Conservation (phyloP, 176 grass and related monocot genomes). For the Cenchrus fungigraminus region DNA sequence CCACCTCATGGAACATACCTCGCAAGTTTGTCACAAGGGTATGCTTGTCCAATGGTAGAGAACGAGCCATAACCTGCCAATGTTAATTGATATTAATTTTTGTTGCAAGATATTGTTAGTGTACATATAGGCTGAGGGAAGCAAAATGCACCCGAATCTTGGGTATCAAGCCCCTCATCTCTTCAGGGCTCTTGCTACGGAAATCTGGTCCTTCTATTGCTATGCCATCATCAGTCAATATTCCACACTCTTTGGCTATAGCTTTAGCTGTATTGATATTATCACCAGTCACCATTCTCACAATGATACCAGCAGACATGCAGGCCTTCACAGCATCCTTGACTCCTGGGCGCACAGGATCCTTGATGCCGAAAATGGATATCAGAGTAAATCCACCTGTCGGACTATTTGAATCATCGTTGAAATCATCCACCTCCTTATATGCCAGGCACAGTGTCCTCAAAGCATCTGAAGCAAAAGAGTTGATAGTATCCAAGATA, state of each 20-base stretch:
- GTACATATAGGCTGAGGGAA: conserved; percentile 17
- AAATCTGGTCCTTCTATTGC: conserved; percentile 94
- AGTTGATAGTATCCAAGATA: conserved; percentile 66
- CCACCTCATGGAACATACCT: conserved; percentile 79
- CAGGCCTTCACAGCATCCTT: conserved; percentile 86
- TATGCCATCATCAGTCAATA: conserved; percentile 76
- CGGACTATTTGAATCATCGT: conserved; percentile 57
- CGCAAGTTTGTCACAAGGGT: conserved; percentile 86
- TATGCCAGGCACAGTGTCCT: conserved; percentile 90
- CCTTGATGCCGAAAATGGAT: conserved; percentile 92
- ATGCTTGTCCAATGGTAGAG: conserved; percentile 93
- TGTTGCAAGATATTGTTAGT: not conserved
- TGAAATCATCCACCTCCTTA: conserved; percentile 64
- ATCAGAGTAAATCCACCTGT: conserved; percentile 77
- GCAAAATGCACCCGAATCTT: conserved; percentile 67
- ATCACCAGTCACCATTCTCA: conserved; percentile 97
- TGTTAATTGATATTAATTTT: conserved; percentile 25
- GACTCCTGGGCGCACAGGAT: conserved; percentile 85
- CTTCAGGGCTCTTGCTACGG: conserved; percentile 62
- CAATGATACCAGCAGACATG: conserved; percentile 72
- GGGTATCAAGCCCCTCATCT: conserved; percentile 80
- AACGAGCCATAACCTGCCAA: conserved; percentile 93
- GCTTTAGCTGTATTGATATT: conserved; percentile 98
- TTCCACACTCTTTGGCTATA: conserved; percentile 96
- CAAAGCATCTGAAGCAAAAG: conserved; percentile 82